phyloP scores from a whole-genome alignment of 345 rosid genomes.

The Eucalyptus decipiens region DNA sequence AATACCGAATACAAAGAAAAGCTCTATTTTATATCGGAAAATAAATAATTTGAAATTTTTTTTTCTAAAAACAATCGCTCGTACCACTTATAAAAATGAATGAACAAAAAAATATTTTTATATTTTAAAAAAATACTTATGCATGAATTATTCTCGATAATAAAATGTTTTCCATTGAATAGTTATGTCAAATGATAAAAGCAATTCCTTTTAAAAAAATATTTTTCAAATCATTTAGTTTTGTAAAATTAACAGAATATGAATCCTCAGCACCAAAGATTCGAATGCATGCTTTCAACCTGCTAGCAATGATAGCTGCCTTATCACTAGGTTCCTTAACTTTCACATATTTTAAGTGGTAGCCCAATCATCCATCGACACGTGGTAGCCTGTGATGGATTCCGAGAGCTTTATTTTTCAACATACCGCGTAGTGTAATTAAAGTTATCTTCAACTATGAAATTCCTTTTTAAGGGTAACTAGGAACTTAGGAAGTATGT shows the following conservation, averaged over 20 bases:
- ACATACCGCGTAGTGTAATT: background rate
- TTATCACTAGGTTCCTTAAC: background rate
- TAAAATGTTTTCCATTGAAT: background rate
- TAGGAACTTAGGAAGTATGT: background rate
- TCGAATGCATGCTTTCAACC: background rate
- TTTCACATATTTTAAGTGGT: background rate
- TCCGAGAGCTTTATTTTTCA: background rate
- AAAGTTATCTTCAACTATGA: background rate
- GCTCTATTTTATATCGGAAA: background rate
- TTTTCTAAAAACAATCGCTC: accelerated
- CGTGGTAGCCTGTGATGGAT: background rate
- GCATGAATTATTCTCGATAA: background rate
- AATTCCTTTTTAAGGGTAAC: background rate
- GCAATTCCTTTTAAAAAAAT: background rate
- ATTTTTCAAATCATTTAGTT: background rate
- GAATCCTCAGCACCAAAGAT: background rate
- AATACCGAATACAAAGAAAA: background rate
- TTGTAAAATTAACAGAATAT: background rate
- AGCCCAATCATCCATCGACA: background rate
- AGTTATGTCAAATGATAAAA: background rate
- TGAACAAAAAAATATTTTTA: too few species aligned
- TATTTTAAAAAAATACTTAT: background rate
- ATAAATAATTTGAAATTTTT: background rate
- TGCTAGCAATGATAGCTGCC: background rate
- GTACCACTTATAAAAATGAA: background rate